Base-by-base conservation (phyloP, 163 green algal species). In the Chlorella variabilis region DNA sequence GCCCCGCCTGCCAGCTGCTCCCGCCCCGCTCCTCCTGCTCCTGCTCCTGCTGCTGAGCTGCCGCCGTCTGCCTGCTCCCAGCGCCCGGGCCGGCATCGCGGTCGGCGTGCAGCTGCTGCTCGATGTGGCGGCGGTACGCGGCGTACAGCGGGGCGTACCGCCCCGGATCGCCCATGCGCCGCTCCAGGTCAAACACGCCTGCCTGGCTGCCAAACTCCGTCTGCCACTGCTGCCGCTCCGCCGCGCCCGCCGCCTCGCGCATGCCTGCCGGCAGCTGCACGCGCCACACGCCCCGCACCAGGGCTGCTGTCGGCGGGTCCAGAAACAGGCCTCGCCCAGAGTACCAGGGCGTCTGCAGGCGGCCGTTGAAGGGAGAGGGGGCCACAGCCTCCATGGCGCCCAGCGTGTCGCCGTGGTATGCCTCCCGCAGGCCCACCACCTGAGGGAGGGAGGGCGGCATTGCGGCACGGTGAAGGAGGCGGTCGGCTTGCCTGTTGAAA, bases 321-420 rank as follows among this genome's bases (percentile, higher is more conserved):
- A 99, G 79, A 75, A 98, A 99, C 41, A 96, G 67, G 15, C 93
- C 92, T 21, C 89, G 78, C 41, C 83, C 85, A 15, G 75, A 39
- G 80, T 94, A 93, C 95, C 95, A 98, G 20, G 95, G 93, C 23
- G 89, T 94, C 87, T 98, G 94, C 34, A 84, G 39, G 17, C 71
- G 85, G 61, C 88, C 91, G 81, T 98, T 99, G 91, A 95, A 99
- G 15, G 91, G 78, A 27, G 80, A 92, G 33, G 92, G 89, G 1
- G 94, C 88, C 29, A 94, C 91, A 23, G 92, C 94, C 79, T 99
- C 94, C 95, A 98, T 98, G 23, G 93, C 90, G 0, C 95, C 97
- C 56, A 99, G 89, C 0, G 97, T 99, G 89, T 99, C 97, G 13
- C 97, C 97, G 84, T 99, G 97, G 86, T 99, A 99, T 4, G 86